A percentile compares a stretch with the other conserved stretches of the same genome.
These are phyloP conservation scores for Jacaranda copaia DNA, from an alignment of 257 asterid species.

Conservation along the genomic window DNA sequence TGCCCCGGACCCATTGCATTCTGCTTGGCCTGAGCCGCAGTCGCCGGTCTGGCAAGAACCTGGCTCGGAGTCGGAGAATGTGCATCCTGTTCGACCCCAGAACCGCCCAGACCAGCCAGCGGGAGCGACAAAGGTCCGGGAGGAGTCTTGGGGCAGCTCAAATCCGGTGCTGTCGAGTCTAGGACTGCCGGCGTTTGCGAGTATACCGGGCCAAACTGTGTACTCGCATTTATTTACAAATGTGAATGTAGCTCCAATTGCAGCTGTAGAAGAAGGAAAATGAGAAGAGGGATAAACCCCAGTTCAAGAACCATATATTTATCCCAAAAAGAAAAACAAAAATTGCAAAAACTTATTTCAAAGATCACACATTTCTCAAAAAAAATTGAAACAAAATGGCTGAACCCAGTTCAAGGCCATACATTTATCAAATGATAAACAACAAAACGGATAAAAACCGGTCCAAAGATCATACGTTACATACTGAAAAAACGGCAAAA, in stretches of 20 bases:
- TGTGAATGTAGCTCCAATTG: conserved; percentile 79
- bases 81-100: conserved; percentile 90
- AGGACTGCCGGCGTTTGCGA: conserved; percentile 88
- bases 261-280: conserved; percentile 50
- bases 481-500: not conserved
- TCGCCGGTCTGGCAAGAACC: conserved; percentile 82
- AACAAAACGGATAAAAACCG: not conserved
- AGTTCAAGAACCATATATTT: not conserved
- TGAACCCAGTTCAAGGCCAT: not conserved
- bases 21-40: conserved; percentile 82
- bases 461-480: conserved; percentile 4
- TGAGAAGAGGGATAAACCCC: not conserved
- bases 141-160: conserved; percentile 70
- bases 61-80: conserved; percentile 63
- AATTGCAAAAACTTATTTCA: not conserved
- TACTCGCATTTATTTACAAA: conserved; percentile 82
- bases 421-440: not conserved
- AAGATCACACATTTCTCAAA: not conserved
- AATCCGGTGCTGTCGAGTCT: conserved; percentile 81
- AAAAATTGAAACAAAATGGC: not conserved
- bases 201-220: conserved; percentile 95
- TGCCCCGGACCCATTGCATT: conserved; percentile 90
- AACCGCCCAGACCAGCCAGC: conserved; percentile 97
- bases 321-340: not conserved
- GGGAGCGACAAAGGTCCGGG: conserved; percentile 76